These are phyloP conservation scores for Esteya vermicola DNA, from an alignment of 2,329 filamentous ascomycete genomes.

Conservation along the genomic window DNA sequence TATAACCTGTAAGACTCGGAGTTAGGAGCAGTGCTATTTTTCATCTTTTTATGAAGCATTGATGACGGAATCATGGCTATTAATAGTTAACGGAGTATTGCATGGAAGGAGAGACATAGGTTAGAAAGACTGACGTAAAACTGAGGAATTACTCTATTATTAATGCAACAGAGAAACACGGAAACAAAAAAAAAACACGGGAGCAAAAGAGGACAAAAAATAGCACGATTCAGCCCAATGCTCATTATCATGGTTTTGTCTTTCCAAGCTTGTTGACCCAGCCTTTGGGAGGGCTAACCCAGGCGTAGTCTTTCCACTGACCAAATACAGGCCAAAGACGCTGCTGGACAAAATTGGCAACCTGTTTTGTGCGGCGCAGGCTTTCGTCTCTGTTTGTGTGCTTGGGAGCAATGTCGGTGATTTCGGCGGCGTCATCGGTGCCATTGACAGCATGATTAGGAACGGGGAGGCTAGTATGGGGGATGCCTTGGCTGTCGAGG, in stretches of 20 bases:
- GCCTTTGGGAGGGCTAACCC: slow-evolving; percentile 10
- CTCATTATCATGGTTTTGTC: neutral
- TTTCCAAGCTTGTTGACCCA: slow-evolving; percentile 10
- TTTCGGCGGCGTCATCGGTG: neutral
- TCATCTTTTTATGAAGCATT: slow-evolving; percentile 2
- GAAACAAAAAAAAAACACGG: no score
- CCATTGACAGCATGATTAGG: no score
- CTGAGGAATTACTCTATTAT: no score
- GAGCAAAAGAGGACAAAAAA: no score
- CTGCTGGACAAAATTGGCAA: slow-evolving; percentile 19
- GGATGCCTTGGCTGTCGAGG: slow-evolving; percentile 23
- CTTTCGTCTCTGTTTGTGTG: slow-evolving; percentile 5
- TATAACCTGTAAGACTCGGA: neutral
- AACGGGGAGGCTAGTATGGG: slow-evolving; percentile 8
- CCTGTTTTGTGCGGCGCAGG: slow-evolving; percentile 15
- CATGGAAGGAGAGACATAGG: no score
- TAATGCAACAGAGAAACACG: no score
- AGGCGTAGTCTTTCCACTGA: slow-evolving; percentile 48
- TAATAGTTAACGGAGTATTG: neutral
- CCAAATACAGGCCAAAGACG: slow-evolving; percentile 43
- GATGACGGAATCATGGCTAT: neutral
- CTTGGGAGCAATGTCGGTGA: neutral
- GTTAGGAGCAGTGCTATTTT: neutral
- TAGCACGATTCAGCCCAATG: no score
- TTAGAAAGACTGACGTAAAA: no score